Conservation (phyloP, 2,329 filamentous ascomycete species). For the Clathrospora elynae region DNA sequence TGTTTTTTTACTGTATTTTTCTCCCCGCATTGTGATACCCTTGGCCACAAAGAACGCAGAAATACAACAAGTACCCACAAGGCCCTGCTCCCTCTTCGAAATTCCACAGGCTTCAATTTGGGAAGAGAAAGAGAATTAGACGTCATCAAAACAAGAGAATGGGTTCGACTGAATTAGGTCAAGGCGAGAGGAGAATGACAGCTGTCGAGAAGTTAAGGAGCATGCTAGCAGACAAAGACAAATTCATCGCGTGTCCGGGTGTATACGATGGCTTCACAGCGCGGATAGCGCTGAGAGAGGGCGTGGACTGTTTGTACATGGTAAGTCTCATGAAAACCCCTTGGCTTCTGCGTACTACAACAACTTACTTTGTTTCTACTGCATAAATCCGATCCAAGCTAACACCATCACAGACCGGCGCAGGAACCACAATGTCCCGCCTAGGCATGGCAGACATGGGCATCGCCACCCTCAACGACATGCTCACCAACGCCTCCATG, state of each 20-base stretch:
- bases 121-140: not conserved
- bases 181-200: conserved; percentile 21
- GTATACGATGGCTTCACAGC: conserved; percentile 73
- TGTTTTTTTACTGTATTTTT: too few species aligned
- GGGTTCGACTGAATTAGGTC: conserved; percentile 10
- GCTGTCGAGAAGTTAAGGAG: conserved; percentile 40
- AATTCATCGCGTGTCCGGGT: conserved; percentile 63
- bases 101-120: too few species aligned
- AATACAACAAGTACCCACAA: too few species aligned
- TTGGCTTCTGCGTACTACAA: too few species aligned
- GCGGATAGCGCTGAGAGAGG: conserved; percentile 65
- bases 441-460: conserved; percentile 69
- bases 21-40: too few species aligned
- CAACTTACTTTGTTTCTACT: not conserved
- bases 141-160: conserved; percentile 1
- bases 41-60: too few species aligned
- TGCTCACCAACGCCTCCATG: conserved; percentile 67
- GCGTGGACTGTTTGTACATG: conserved; percentile 71
- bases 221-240: conserved; percentile 39
- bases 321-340: too few species aligned
- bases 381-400: not conserved
- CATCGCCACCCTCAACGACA: conserved; percentile 65
- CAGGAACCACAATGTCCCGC: conserved; percentile 64
- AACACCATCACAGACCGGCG: conserved; percentile 58
- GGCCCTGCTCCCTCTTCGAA: too few species aligned